Conservation (phyloP, 768 basidiomycete genomes). For the Pulveroboletus ravenelii region DNA sequence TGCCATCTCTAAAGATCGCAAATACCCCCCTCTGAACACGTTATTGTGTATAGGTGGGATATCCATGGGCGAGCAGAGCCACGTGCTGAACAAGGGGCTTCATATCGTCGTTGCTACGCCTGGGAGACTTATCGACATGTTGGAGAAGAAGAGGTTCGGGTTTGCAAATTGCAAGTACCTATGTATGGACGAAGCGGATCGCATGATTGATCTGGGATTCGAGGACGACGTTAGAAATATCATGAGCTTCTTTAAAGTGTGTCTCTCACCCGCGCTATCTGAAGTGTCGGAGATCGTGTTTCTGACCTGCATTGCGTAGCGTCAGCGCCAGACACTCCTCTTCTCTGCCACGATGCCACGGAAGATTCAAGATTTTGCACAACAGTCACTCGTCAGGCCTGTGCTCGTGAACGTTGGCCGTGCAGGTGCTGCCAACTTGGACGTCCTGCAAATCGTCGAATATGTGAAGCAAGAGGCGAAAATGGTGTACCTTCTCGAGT, state of each 20-base stretch:
- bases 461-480: conserved; percentile 99
- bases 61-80: conserved; percentile 96
- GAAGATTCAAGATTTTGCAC: conserved; percentile 98
- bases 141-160: conserved; percentile 91
- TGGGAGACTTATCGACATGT: conserved; percentile 94
- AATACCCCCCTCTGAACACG: conserved; percentile 82
- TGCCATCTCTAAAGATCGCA: conserved; percentile 71
- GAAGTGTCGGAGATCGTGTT: not conserved
- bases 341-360: conserved; percentile 99
- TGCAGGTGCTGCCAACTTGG: conserved; percentile 95
- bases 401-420: conserved; percentile 96
- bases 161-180: conserved; percentile 93
- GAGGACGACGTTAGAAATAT: conserved; percentile 98
- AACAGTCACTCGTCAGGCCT: conserved; percentile 91
- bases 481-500: conserved; percentile 98
- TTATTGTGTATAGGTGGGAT: conserved; percentile 97
- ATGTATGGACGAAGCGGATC: conserved; percentile 98
- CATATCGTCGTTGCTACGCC: conserved; percentile 98
- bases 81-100: conserved; percentile 84
- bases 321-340: conserved; percentile 92
- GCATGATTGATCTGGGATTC: conserved; percentile 99
- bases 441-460: conserved; percentile 94
- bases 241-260: conserved; percentile 97
- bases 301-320: conserved; percentile 38
- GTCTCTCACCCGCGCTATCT: conserved; percentile 10